Evolutionary conservation across 1,284 basidiomycete genomes (phyloP), one percentile per base, ranked within the genome.

Genomic region (Phenoliferia sp.): DNA sequence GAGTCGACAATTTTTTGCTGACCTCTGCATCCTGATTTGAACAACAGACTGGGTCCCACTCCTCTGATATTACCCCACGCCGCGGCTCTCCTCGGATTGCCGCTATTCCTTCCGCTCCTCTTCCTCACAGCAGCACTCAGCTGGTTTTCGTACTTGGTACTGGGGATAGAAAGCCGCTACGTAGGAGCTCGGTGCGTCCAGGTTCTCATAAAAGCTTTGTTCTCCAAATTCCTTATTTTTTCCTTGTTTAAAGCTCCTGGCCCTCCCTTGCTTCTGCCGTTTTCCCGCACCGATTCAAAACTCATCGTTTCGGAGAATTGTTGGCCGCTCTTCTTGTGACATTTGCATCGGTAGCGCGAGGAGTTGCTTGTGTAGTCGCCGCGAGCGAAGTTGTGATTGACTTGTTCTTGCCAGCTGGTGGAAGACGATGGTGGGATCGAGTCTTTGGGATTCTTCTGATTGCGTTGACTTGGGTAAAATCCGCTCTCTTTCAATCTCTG

Each of bases 11-110:
- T n/a, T n/a, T n/a, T n/a, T n/a, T n/a, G n/a, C n/a, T 16, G 31
- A 28, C 56, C 16, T 9, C 33, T 36, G 1, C 29, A 10, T 16
- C 32, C 32, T 17, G 19, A n/a, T 17, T 54, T 29, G 26, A 1
- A 22, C 15, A 26, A 44, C 61, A 73, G 71, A 22, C 63, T 74
- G 16, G 64, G 66, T 2, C 74, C 74, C 1, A 63, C 71, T 3
- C 73, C 74, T 0, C 68, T 77, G 3, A 69, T 77, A 22, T 66
- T 76, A 2, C 75, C 77, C 2, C 68, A 74, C 44, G 76, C 75
- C 1, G 73, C 72, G 63, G 65, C 69, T 0, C 54, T 69, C 33
- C 68, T 77, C 4, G 73, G 73, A 0, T 64, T 76, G 1, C 65
- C 73, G 2, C 71, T 76, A 15, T 76, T 74, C 32, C 61, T 78